Conservation (phyloP, 164 flowering plant species). For the Echeveria elegans region DNA sequence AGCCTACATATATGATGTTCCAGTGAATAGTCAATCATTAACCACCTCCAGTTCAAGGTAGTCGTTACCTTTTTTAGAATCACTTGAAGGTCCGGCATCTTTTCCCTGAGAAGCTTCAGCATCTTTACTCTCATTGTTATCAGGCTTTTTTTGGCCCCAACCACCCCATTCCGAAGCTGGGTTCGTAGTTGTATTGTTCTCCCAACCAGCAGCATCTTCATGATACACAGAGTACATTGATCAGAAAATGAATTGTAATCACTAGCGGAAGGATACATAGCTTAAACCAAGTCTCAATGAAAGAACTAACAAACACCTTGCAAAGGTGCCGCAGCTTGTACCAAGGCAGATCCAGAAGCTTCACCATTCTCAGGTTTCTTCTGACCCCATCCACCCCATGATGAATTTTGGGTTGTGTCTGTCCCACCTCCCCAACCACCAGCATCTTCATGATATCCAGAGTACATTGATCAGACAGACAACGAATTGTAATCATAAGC, state of each 20-base stretch:
- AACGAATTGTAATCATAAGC: background rate
- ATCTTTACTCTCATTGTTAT: background rate
- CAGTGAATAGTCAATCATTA: background rate
- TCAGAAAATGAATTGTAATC: background rate
- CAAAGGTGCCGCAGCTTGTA: constrained; percentile 14
- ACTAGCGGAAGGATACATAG: background rate
- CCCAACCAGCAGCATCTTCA: background rate
- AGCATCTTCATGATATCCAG: background rate
- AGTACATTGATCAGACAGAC: background rate
- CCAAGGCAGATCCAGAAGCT: constrained; percentile 16
- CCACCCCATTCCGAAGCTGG: background rate
- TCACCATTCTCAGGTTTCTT: constrained; percentile 11
- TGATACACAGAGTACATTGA: background rate
- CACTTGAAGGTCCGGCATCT: constrained; percentile 2
- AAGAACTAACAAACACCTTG: background rate
- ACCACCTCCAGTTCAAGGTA: background rate
- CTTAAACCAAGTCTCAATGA: background rate
- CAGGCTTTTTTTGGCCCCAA: constrained; percentile 1
- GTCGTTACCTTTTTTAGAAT: background rate
- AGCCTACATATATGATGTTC: background rate
- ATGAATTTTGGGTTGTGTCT: constrained; percentile 18
- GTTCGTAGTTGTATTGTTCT: background rate
- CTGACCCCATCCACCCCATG: constrained; percentile 28
- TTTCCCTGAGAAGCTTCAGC: constrained; percentile 14
- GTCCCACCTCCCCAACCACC: constrained; percentile 36